phyloP scores from a whole-genome alignment of 2,329 filamentous ascomycete species.

The Arthroderma sp. region DNA sequence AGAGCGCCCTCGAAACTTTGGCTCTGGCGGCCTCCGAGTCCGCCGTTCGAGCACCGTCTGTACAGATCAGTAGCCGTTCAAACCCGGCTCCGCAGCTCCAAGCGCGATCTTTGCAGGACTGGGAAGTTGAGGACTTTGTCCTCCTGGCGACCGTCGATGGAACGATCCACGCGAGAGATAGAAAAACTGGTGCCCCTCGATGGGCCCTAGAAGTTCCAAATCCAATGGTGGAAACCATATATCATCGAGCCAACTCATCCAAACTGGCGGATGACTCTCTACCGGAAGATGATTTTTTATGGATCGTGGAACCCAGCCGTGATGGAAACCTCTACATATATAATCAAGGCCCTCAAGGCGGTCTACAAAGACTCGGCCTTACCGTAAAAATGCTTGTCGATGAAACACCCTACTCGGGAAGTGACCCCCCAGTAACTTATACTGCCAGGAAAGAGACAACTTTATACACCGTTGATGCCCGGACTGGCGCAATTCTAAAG shows the following conservation, averaged over 20 bases:
- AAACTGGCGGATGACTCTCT: conserved; percentile 41
- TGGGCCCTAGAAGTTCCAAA: conserved; percentile 70
- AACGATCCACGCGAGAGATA: conserved; percentile 80
- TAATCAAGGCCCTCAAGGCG: conserved; percentile 47
- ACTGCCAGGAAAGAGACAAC: conserved; percentile 84
- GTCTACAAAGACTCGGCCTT: conserved; percentile 34
- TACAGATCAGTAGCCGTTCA: conserved; percentile 50
- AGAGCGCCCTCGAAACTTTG: conserved; percentile 94
- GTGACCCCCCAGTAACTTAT: conserved; percentile 69
- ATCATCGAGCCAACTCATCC: conserved; percentile 59
- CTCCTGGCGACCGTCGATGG: conserved; percentile 99
- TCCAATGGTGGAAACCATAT: conserved; percentile 81
- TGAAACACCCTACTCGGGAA: conserved; percentile 61
- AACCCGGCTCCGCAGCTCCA: conserved; percentile 68
- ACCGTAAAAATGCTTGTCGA: conserved; percentile 70
- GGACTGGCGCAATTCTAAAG: conserved; percentile 67
- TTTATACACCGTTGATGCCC: conserved; percentile 77
- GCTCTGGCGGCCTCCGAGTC: conserved; percentile 65
- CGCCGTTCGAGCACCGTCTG: conserved; percentile 90
- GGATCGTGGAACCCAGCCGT: conserved; percentile 85
- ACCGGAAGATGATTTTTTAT: conserved; percentile 71
- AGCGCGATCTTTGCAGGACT: conserved; percentile 97
- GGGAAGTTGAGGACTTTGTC: conserved; percentile 99
- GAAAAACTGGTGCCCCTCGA: conserved; percentile 67
- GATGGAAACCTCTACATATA: conserved; percentile 83